These are phyloP conservation scores for Penium margaritaceum DNA, from an alignment of 139 green algal species.

Conservation along the genomic window DNA sequence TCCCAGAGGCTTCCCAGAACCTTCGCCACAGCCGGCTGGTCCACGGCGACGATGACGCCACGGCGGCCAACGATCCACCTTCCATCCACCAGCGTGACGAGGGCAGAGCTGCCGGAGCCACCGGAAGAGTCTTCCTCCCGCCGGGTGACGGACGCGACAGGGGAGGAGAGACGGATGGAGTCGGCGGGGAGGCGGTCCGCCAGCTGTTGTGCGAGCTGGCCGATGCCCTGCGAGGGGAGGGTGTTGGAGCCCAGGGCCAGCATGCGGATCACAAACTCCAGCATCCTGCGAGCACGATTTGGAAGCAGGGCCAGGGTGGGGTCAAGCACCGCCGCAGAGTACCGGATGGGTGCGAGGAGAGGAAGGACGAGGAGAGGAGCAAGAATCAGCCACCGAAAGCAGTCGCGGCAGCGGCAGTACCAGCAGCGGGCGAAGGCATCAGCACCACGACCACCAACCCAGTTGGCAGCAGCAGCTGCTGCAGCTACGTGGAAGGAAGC, in stretches of 20 bases:
- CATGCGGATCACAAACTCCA: slow-evolving; percentile 92
- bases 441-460: no score
- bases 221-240: slow-evolving; percentile 82
- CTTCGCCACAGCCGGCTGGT: slow-evolving; percentile 15
- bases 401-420: no score
- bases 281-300: slow-evolving; percentile 60
- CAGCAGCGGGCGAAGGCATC: no score
- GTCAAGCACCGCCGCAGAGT: no score
- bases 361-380: no score
- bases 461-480: no score
- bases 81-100: slow-evolving; percentile 16
- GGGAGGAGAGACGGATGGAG: slow-evolving; percentile 51
- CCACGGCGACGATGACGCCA: slow-evolving; percentile 45
- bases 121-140: no score
- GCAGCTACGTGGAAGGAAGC: no score
- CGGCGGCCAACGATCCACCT: background rate
- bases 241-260: slow-evolving; percentile 77
- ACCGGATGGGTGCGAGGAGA: no score
- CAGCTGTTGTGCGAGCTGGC: slow-evolving; percentile 68
- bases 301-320: no score
- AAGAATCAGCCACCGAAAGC: no score
- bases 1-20: slow-evolving; percentile 1
- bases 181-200: slow-evolving; percentile 42
- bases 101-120: background rate
- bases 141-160: slow-evolving; percentile 36